Evolutionary conservation across 768 basidiomycete genomes (phyloP).

Genomic region (Trametes punicea): DNA sequence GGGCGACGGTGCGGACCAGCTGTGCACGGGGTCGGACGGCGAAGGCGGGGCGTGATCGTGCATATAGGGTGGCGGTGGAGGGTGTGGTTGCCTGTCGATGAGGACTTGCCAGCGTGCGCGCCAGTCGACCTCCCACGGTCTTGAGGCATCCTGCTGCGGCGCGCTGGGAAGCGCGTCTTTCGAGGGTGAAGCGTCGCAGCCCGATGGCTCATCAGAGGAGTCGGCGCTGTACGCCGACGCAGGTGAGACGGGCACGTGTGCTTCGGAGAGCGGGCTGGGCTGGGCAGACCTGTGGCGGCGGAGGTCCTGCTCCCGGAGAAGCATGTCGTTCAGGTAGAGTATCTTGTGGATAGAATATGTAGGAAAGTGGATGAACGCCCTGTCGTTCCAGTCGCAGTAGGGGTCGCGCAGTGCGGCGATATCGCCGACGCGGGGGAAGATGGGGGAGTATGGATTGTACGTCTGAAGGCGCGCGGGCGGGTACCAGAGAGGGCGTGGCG

Average conservation of each 20-base stretch:
- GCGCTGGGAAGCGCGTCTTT: background rate
- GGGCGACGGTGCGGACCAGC: background rate
- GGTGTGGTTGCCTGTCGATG: background rate
- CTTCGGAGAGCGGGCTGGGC: background rate
- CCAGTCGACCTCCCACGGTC: constrained; percentile 6
- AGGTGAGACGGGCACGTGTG: constrained; percentile 2
- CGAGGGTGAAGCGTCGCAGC: background rate
- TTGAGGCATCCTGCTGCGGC: background rate
- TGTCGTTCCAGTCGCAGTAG: constrained; percentile 7
- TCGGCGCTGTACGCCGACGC: constrained; percentile 5
- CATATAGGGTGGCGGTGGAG: background rate
- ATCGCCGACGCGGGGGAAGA: constrained; percentile 15
- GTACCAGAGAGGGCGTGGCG: background rate
- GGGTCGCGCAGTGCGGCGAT: constrained; percentile 8
- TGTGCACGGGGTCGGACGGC: background rate
- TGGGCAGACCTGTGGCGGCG: background rate
- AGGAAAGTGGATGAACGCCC: constrained; percentile 5
- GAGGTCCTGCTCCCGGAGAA: background rate
- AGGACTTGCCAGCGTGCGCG: constrained; percentile 9
- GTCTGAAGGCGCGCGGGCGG: background rate
- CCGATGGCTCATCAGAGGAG: background rate
- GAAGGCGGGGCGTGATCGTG: background rate
- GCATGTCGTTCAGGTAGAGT: constrained; percentile 8
- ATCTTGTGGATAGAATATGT: constrained; percentile 1
- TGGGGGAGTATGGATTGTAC: constrained; percentile 1